Percentiles rank a stretch among this genome's conserved stretches.
Conservation (phyloP, 140 eudicot genomes). For the Anethum foeniculum region DNA sequence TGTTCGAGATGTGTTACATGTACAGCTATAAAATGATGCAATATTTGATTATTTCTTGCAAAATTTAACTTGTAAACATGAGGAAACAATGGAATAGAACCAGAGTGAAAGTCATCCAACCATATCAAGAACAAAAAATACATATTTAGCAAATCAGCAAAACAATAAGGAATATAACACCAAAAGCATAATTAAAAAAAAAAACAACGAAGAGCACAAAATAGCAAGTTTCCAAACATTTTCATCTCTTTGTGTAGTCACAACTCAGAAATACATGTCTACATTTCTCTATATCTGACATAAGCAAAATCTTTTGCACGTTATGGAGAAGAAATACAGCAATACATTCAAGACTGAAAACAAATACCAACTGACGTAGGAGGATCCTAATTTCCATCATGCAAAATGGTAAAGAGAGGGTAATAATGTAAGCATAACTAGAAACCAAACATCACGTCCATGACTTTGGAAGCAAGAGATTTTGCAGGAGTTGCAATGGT, state of each 20-base stretch:
- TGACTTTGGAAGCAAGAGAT: slow-evolving; percentile 61
- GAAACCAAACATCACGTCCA: slow-evolving; percentile 88
- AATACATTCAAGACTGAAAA: not conserved
- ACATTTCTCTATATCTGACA: not conserved
- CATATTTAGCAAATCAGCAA: not conserved
- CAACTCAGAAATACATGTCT: slow-evolving; percentile 3
- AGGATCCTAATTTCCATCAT: not conserved
- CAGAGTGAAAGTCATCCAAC: too few species aligned
- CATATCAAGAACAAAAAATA: too few species aligned
- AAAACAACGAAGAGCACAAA: not conserved
- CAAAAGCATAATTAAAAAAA: not conserved
- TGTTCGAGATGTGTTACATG: too few species aligned
- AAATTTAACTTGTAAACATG: too few species aligned
- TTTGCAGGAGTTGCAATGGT: slow-evolving; percentile 83
- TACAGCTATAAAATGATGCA: too few species aligned
- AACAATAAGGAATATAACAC: not conserved
- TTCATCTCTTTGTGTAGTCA: not conserved
- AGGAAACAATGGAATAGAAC: too few species aligned
- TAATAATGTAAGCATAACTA: slow-evolving; percentile 9
- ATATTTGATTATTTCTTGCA: too few species aligned
- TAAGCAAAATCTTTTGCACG: not conserved
- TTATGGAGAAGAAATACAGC: not conserved
- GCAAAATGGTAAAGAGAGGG: not conserved
- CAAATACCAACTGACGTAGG: not conserved
- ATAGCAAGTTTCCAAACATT: not conserved